Conservation (phyloP, 768 basidiomycete species). For the Sporobolomyces pararoseus region DNA sequence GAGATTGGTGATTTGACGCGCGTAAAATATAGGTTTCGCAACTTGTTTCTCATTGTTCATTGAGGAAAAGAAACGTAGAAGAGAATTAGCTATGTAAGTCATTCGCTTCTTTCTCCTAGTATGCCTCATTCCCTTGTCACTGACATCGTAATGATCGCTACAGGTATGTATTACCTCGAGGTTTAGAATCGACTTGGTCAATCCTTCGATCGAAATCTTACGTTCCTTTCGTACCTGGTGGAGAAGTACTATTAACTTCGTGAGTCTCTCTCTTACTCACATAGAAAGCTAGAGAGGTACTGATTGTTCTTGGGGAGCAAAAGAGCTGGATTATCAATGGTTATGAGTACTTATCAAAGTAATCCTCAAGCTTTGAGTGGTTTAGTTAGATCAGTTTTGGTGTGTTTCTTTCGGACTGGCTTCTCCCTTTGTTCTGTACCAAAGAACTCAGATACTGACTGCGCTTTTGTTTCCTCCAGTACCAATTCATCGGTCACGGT, state of each 20-base stretch:
- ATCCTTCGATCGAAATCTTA: slow-evolving; percentile 69
- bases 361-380: slow-evolving; percentile 79
- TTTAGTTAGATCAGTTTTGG: slow-evolving; percentile 67
- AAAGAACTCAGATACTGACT: too few relatives aligned
- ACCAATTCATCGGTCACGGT: too few relatives aligned
- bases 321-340: slow-evolving; percentile 82
- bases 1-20: too few relatives aligned
- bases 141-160: background rate
- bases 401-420: background rate
- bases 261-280: slow-evolving; percentile 21
- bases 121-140: background rate
- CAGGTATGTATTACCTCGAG: slow-evolving; percentile 65
- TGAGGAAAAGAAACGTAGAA: slow-evolving; percentile 81
- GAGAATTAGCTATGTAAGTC: slow-evolving; percentile 87
- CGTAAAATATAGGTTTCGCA: slow-evolving; percentile 67
- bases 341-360: slow-evolving; percentile 83
- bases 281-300: background rate
- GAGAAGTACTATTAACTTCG: slow-evolving; percentile 45
- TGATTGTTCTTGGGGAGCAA: slow-evolving; percentile 45
- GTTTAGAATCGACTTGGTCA: slow-evolving; percentile 83
- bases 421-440: too few relatives aligned
- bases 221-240: slow-evolving; percentile 56
- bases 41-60: slow-evolving; percentile 75
- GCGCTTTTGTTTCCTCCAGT: too few relatives aligned
- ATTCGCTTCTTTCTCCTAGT: too few relatives aligned